Percentiles rank a stretch among this genome's conserved stretches.
Conservation (phyloP, 2,329 filamentous ascomycete genomes). For the Chrysoporthe puriensis region DNA sequence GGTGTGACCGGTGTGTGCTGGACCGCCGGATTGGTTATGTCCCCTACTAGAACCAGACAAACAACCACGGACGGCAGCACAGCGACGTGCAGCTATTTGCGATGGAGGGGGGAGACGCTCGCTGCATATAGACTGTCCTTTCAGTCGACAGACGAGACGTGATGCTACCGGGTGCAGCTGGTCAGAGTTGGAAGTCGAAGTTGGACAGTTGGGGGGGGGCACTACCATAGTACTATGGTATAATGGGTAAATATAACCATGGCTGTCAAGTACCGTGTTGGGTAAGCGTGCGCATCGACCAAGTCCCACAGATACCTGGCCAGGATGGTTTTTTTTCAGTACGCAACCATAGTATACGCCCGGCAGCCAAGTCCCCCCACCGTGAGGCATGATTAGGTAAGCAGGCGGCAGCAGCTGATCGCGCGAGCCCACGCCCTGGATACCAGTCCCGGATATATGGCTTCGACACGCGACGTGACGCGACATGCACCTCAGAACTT, state of each 20-base stretch:
- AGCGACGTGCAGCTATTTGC: no score
- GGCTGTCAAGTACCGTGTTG: no score
- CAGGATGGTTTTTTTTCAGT: no score
- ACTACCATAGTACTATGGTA: neutral
- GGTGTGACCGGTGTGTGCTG: conserved; percentile 16
- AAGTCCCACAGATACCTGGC: no score
- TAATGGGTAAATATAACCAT: no score
- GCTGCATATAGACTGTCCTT: neutral
- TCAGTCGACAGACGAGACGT: neutral
- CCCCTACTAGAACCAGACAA: neutral
- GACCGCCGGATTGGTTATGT: conserved; percentile 14
- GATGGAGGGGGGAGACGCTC: neutral
- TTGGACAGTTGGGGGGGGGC: neutral
- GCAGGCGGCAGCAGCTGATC: conserved; percentile 2
- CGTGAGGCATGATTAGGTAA: neutral
- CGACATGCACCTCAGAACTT: neutral
- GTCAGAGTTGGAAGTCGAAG: no score
- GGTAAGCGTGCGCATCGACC: no score
- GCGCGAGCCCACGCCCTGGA: neutral
- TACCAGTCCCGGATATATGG: neutral
- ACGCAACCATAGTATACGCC: neutral
- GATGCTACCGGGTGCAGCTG: neutral
- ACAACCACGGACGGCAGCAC: neutral
- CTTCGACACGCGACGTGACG: neutral
- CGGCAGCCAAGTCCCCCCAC: neutral